Conservation (phyloP, 495 filamentous ascomycete genomes). For the Aspergillus nanangensis region DNA sequence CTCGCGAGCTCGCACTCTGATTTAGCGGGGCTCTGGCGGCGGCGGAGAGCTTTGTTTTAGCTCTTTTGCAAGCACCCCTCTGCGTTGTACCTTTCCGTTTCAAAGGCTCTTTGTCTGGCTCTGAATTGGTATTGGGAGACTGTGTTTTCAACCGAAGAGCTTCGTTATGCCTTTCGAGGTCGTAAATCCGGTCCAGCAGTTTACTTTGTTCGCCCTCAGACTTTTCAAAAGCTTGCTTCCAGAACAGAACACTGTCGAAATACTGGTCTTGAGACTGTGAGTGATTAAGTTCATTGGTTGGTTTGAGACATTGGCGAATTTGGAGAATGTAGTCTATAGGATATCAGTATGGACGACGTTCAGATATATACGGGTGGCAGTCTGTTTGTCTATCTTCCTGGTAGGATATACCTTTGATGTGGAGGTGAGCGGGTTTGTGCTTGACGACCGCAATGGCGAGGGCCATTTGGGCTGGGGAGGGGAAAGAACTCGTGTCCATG, state of each 20-base stretch:
- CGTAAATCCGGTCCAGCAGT: slow-evolving; percentile 37
- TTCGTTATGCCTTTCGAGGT: slow-evolving; percentile 34
- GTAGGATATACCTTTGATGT: slow-evolving; percentile 31
- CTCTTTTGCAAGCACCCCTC: slow-evolving; percentile 15
- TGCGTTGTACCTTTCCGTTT: slow-evolving; percentile 23
- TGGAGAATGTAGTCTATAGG: slow-evolving; percentile 37
- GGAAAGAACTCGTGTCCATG: slow-evolving; percentile 1
- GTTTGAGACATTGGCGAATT: slow-evolving; percentile 33
- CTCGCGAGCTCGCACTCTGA: no score
- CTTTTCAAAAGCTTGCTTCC: slow-evolving; percentile 44
- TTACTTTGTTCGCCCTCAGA: slow-evolving; percentile 41
- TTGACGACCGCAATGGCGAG: slow-evolving; percentile 46
- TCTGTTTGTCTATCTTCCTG: background rate
- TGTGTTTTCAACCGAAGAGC: slow-evolving; percentile 20
- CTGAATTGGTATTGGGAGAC: background rate
- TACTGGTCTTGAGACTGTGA: slow-evolving; percentile 22
- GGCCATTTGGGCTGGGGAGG: slow-evolving; percentile 34
- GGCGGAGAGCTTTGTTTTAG: slow-evolving; percentile 14
- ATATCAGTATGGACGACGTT: background rate
- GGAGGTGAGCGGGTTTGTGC: slow-evolving; percentile 29
- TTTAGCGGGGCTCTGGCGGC: no score
- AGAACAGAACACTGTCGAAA: slow-evolving; percentile 47
- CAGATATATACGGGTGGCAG: no score
- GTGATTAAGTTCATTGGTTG: slow-evolving; percentile 5
- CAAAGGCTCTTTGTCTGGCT: slow-evolving; percentile 5